Base-by-base conservation (phyloP, 2,329 filamentous ascomycete genomes). In the Penicillium expansum region DNA sequence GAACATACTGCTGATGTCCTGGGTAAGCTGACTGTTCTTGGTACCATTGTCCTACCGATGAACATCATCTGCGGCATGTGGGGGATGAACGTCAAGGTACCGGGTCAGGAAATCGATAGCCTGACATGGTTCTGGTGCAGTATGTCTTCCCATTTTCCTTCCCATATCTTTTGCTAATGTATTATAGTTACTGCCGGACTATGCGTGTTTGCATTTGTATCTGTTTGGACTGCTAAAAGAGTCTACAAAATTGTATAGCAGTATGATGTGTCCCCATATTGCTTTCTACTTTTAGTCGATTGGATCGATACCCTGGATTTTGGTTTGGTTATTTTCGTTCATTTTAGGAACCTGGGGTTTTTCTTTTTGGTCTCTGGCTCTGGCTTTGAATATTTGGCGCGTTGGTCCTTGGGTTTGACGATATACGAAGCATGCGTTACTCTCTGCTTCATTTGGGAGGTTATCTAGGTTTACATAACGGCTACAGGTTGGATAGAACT, bases 11-110 rank as follows among this genome's bases (percentile, higher is more conserved):
- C 92, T 39, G 93, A 99, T 71, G 92, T 97, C 1, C 83, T 99
- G 13, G 92, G 92, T 62, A 96, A 94, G 74, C 83, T 99, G 58
- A 97, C 94, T 0, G 94, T 99, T 1, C 82, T 99, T 1, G 94
- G 94, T 62, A 99, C 94, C 6, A 97, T 99, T 65, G 93, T 99
- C 3, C 80, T 99, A 55, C 94, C 94, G 11, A 96, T 99, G 92
- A 99, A 99, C 73, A 96, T 99, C 71, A 93, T 99, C 68, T 97
- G 94, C 2, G 94, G 94, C 65, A 86, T 97, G 68, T 99, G 93
- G 92, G 94, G 93, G 50, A 97, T 97, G 93, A 99, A 99, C 80
- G 90, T 93, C 35, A 91, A 91, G 80, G 94, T 99, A 0, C 94
- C 94, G 0, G 94, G 94, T 1, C 93, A 97, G 74, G 88, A 93